Evolutionary conservation across 495 filamentous ascomycete genomes (phyloP).

Genomic region (Opeltia flavorubescens): DNA sequence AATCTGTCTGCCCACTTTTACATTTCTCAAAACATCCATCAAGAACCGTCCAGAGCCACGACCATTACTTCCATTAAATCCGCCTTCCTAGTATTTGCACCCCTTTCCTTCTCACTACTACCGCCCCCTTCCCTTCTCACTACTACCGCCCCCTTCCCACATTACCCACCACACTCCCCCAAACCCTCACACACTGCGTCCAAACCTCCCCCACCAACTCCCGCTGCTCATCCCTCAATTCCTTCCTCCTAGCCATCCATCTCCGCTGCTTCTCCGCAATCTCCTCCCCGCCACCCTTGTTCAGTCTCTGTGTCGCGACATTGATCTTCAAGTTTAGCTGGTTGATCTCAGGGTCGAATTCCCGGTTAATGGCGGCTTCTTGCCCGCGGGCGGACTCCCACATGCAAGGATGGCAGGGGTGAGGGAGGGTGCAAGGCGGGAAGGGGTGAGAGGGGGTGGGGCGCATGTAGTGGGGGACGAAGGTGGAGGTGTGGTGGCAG

Average conservation of each 20-base stretch:
- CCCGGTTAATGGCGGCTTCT: background rate
- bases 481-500: background rate
- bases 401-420: background rate
- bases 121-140: no score
- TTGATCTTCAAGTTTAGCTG: no score
- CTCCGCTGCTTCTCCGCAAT: background rate
- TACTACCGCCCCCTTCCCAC: background rate
- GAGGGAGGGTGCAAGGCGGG: background rate
- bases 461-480: background rate
- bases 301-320: background rate
- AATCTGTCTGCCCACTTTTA: background rate
- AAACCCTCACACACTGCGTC: background rate
- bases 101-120: background rate
- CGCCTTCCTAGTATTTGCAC: no score
- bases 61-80: background rate
- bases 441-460: background rate
- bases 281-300: background rate
- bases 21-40: background rate
- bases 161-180: background rate
- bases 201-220: background rate
- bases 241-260: slow-evolving; percentile 2
- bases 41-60: no score
- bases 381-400: background rate
- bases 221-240: slow-evolving; percentile 2
- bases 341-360: background rate